Evolutionary conservation across 78 protist genomes (phyloP).

Genomic region (Dictyostelium intermedium): DNA sequence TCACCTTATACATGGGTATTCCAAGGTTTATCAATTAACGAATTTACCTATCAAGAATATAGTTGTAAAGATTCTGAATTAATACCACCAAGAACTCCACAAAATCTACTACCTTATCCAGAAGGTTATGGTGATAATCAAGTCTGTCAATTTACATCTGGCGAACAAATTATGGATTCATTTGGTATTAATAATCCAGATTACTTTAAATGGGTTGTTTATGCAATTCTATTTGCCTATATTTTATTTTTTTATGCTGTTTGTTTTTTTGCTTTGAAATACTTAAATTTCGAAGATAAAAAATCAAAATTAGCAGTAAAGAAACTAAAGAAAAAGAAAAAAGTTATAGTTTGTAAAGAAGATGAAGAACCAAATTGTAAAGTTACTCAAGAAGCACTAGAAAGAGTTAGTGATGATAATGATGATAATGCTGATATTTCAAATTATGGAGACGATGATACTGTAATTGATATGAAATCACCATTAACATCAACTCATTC

Average conservation of each 20-base stretch:
- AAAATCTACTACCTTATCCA: conserved; percentile 4
- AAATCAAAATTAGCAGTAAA: conserved; percentile 28
- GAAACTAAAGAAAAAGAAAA: not conserved
- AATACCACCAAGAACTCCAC: conserved; percentile 51
- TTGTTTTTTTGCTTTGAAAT: conserved; percentile 27
- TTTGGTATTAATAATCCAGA: conserved; percentile 43
- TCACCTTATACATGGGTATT: conserved; percentile 71
- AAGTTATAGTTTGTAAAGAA: not conserved
- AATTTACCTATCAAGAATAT: conserved; percentile 23
- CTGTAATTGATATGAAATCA: not conserved
- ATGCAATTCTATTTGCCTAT: conserved; percentile 3
- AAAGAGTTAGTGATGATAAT: not conserved
- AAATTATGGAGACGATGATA: not conserved
- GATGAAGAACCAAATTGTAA: not conserved
- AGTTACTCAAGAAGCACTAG: not conserved
- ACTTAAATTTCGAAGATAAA: conserved; percentile 21
- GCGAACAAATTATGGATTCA: conserved; percentile 10
- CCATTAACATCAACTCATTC: not conserved
- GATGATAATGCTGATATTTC: not conserved
- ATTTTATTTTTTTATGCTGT: not conserved
- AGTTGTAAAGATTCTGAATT: conserved; percentile 12
- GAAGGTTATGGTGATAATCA: conserved; percentile 38
- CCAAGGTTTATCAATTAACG: conserved; percentile 73
- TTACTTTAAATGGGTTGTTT: conserved; percentile 49
- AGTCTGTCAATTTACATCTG: conserved; percentile 52